Conservation (phyloP, 331 rosid genomes). For the Saraca asoca region DNA sequence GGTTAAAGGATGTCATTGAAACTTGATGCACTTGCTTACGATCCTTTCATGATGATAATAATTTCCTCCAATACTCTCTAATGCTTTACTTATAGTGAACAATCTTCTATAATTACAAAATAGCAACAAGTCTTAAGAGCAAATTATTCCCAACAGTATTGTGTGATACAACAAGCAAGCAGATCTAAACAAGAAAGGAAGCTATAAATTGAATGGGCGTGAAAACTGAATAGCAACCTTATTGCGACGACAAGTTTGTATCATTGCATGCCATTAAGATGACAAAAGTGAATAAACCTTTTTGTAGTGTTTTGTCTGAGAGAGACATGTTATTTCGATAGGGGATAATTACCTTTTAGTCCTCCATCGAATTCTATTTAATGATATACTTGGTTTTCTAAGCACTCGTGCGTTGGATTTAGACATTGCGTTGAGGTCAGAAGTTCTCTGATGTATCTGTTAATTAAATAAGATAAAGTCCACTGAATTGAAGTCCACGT, state of each 20-base stretch:
- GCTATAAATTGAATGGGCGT: background rate
- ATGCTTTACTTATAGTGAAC: no score
- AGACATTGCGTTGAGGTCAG: no score
- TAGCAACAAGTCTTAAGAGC: background rate
- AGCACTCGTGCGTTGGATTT: no score
- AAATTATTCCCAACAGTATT: background rate
- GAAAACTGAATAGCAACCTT: background rate
- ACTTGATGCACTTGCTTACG: no score
- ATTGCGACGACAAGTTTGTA: background rate
- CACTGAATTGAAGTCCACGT: no score
- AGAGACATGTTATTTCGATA: constrained; percentile 3
- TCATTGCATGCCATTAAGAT: constrained; percentile 11
- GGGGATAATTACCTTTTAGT: background rate
- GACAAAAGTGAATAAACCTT: background rate
- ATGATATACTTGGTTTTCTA: no score
- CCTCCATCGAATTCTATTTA: no score
- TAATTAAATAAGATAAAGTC: no score
- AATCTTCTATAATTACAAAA: background rate
- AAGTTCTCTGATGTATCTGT: no score
- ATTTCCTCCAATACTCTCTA: no score
- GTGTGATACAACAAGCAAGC: background rate
- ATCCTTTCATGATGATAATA: no score
- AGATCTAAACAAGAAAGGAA: background rate
- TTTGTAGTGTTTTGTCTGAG: constrained; percentile 24
- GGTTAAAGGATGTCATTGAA: no score